These are phyloP conservation scores for Tricholoma hemisulphureum DNA, from an alignment of 768 basidiomycete genomes.

Conservation along the genomic window DNA sequence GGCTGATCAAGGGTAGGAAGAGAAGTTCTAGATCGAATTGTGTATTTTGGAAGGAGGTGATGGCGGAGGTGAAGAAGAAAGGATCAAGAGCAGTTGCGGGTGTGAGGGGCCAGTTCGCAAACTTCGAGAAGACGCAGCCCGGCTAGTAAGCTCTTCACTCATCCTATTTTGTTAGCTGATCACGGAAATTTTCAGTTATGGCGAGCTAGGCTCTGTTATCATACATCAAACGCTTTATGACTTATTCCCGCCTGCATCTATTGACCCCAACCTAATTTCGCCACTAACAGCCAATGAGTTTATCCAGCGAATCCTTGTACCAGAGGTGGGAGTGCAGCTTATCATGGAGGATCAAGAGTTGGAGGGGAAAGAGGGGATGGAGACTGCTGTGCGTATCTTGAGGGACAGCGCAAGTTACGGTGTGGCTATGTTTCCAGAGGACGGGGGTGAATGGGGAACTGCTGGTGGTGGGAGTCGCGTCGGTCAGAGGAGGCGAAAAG, in stretches of 20 bases:
- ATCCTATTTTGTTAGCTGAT: background rate
- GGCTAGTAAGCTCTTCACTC: constrained; percentile 67
- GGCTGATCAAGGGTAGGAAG: constrained; percentile 3
- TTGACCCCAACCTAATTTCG: constrained; percentile 50
- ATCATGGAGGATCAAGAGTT: constrained; percentile 73
- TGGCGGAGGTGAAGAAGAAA: constrained; percentile 59
- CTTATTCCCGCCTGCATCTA: constrained; percentile 64
- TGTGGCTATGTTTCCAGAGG: constrained; percentile 79
- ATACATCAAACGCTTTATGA: constrained; percentile 75
- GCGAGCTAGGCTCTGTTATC: constrained; percentile 79
- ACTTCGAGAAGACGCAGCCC: constrained; percentile 79
- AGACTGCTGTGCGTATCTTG: constrained; percentile 57
- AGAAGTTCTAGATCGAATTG: constrained; percentile 40
- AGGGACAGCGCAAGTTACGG: constrained; percentile 82
- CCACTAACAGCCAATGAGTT: constrained; percentile 78
- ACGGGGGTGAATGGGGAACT: constrained; percentile 43
- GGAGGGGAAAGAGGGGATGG: constrained; percentile 33
- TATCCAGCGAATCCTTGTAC: constrained; percentile 81
- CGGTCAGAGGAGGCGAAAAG: constrained; percentile 15
- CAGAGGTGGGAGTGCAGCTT: constrained; percentile 80
- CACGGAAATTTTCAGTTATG: constrained; percentile 57
- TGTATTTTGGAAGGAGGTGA: constrained; percentile 68
- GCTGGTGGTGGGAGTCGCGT: constrained; percentile 35
- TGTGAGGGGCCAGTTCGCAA: constrained; percentile 71
- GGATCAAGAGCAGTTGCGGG: constrained; percentile 67